Percentiles rank a stretch among this genome's conserved stretches.
These are phyloP conservation scores for Vitis hybrid DNA, from an alignment of 177 flowering plant genomes.

Conservation along the genomic window DNA sequence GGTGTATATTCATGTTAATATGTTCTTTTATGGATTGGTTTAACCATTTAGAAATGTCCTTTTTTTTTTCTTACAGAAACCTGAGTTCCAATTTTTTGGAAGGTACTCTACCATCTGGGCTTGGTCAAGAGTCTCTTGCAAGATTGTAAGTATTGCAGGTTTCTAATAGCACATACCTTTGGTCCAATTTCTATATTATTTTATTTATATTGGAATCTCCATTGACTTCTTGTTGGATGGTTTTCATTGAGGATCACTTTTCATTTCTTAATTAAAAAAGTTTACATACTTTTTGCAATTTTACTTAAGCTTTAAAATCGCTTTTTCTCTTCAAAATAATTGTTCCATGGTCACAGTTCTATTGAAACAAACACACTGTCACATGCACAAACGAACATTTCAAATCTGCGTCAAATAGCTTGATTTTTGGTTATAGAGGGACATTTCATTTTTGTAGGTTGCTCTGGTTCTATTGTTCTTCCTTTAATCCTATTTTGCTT, in stretches of 20 bases:
- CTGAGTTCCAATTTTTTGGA: constrained; percentile 79
- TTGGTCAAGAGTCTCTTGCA: constrained; percentile 73
- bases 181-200: neutral
- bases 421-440: too few species aligned
- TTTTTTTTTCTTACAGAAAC: constrained; percentile 54
- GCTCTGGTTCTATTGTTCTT: too few species aligned
- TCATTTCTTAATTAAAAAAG: neutral
- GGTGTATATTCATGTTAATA: neutral
- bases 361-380: too few species aligned
- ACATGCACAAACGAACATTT: too few species aligned
- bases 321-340: neutral
- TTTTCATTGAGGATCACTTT: neutral
- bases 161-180: neutral
- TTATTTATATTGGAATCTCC: neutral
- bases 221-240: neutral
- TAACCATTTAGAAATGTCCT: neutral
- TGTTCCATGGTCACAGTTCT: neutral
- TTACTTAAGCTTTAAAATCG: neutral
- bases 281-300: neutral
- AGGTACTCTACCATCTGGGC: constrained; percentile 69
- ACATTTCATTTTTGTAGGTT: too few species aligned
- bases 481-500: too few species aligned
- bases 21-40: constrained; percentile 1
- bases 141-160: constrained; percentile 55
- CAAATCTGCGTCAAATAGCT: too few species aligned